Evolutionary conservation across 2,329 filamentous ascomycete species (phyloP).

Genomic region (Cladophialophora immunda): DNA sequence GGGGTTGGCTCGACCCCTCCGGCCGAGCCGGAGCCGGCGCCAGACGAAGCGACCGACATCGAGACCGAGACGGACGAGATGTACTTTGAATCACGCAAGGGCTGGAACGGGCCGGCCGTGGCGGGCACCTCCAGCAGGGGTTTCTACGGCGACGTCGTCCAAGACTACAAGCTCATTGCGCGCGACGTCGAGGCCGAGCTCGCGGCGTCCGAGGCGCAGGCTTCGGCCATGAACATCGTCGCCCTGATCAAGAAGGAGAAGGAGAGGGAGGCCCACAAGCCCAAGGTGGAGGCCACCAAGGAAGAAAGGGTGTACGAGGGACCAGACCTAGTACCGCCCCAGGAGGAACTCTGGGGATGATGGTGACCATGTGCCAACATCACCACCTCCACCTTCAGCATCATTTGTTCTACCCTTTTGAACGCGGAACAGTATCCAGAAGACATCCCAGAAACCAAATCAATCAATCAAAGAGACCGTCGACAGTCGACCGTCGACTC

Average conservation of each 20-base stretch:
- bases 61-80: conserved; percentile 36
- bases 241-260: conserved; percentile 31
- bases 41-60: conserved; percentile 31
- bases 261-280: conserved; percentile 11
- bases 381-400: not conserved
- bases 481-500: no score
- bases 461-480: not conserved
- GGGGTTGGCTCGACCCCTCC: conserved; percentile 7
- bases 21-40: not conserved
- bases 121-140: conserved; percentile 21
- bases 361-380: not conserved
- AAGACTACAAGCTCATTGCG: conserved; percentile 33
- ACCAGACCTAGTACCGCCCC: conserved; percentile 29
- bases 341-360: conserved; percentile 37
- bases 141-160: conserved; percentile 32
- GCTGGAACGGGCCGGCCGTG: conserved; percentile 32
- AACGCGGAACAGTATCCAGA: no score
- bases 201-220: not conserved
- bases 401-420: no score
- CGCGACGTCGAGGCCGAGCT: conserved; percentile 26
- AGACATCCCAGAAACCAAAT: not conserved
- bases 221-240: conserved; percentile 23
- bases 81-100: conserved; percentile 36
- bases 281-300: not conserved
- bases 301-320: conserved; percentile 19